A percentile compares a stretch with the other conserved stretches of the same genome.
These are phyloP conservation scores for Spencermartinsiella ligniputridi DNA, from an alignment of 1,139 yeast genomes.

Conservation along the genomic window DNA sequence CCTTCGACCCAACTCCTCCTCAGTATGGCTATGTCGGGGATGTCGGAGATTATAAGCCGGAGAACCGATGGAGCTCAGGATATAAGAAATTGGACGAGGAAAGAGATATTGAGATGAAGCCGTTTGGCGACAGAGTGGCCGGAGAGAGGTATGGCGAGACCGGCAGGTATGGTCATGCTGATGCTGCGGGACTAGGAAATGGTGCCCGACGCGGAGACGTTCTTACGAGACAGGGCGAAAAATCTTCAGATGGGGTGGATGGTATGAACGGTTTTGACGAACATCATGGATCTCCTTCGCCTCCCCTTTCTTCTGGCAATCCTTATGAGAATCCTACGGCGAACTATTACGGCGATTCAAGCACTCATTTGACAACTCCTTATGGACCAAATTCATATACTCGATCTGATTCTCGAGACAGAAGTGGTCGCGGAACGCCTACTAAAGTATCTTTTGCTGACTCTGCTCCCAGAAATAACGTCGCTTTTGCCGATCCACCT, in stretches of 20 bases:
- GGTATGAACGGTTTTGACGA: too few species aligned
- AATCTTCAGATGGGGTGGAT: too few species aligned
- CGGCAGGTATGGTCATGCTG: neutral
- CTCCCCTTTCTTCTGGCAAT: too few species aligned
- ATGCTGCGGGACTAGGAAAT: too few species aligned
- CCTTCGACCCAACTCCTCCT: conserved; percentile 6
- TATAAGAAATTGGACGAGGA: conserved; percentile 4
- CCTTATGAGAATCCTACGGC: too few species aligned
- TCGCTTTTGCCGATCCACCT: neutral
- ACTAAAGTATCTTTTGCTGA: too few species aligned
- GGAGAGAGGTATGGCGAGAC: neutral
- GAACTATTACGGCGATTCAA: neutral
- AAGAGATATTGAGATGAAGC: conserved; percentile 18
- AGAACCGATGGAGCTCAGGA: conserved; percentile 3
- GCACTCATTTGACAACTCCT: neutral
- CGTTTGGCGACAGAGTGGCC: neutral
- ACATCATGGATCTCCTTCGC: too few species aligned
- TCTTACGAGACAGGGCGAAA: too few species aligned
- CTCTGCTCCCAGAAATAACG: neutral
- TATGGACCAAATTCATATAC: too few species aligned
- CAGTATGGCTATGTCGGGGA: conserved; percentile 22
- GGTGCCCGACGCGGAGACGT: too few species aligned
- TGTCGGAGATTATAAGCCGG: conserved; percentile 15
- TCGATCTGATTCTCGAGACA: too few species aligned
- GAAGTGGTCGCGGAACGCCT: too few species aligned